Evolutionary conservation across 495 filamentous ascomycete species (phyloP), one percentile per base, ranked within the genome.

Genomic region (Xylaria flabelliformis): DNA sequence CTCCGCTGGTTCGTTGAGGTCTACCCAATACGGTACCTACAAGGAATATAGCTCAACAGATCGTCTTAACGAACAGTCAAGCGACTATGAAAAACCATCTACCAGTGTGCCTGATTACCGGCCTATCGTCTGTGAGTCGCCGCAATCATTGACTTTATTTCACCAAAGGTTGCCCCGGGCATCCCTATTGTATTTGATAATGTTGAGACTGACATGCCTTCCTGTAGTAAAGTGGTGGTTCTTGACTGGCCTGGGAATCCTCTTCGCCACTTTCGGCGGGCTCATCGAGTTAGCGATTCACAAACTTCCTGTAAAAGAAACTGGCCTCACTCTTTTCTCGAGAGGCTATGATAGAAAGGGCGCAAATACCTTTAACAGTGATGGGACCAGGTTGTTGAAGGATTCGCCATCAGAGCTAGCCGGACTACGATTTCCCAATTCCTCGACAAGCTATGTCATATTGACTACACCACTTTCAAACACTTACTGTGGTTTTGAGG

Each of bases 231-330:
- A 48, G 41, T 64, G 39, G 62, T 64, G 62, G 62, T 64, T 64
- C 21, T 29, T 64, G 41, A 64, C 62, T 64, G 62, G 62, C 0
- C 62, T 64, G 62, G 62, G 62, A 64, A 29, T 64, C 21, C 62
- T 64, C 39, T 64, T 64, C 10, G 62, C 62, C 8, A 48, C 24
- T 48, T 64, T 64, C 21, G 62, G 62, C 48, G 62, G 62, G 62
- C 62, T 64, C n/a, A 64, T 64, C 41, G 62, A 64, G 41, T 64
- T 64, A 10, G 62, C 62, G 21, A 64, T 64, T 64, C 62, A 64
- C 41, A 64, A 46, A 64, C 62, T 64, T 32, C 62, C 62, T 41
- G 62, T 64, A 32, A 29, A 64, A 48, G 62, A 64, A 26, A 64
- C 41, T 48, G 21, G 39, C 41, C 62, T 64, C 41, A 64, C 9